Conservation (phyloP, 2,329 filamentous ascomycete genomes). For the Tolypocladium nubicola region DNA sequence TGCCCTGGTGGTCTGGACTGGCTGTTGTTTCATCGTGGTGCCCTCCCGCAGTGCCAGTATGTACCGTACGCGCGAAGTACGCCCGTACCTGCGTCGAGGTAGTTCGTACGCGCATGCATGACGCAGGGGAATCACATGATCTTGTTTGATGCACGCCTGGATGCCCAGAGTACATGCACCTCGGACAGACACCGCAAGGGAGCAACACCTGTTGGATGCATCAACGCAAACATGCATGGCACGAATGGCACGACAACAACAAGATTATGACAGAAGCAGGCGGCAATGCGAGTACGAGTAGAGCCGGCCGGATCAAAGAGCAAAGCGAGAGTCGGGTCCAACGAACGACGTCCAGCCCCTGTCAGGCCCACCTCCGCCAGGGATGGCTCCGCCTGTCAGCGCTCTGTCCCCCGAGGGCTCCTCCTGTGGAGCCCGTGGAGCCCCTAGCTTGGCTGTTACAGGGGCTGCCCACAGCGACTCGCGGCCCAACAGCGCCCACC, state of each 20-base stretch:
- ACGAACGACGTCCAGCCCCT: background rate
- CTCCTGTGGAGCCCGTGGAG: background rate
- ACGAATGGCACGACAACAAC: background rate
- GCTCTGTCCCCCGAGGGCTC: constrained; percentile 2
- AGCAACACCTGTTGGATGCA: background rate
- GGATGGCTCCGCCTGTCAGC: constrained; percentile 2
- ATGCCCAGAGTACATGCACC: background rate
- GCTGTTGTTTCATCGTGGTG: background rate
- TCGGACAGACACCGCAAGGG: background rate
- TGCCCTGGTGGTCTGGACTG: background rate
- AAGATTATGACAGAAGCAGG: background rate
- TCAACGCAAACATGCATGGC: background rate
- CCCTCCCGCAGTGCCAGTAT: too few relatives aligned
- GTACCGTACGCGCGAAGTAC: too few relatives aligned
- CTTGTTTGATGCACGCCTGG: background rate
- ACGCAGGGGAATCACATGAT: background rate
- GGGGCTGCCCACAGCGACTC: background rate
- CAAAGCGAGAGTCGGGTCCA: background rate
- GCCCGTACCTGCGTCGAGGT: too few relatives aligned
- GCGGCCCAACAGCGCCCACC: background rate
- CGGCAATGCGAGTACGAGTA: too few relatives aligned
- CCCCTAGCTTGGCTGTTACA: background rate
- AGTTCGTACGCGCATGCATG: background rate
- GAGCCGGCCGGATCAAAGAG: background rate
- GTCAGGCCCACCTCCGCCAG: background rate